Percentiles rank a stretch among this genome's conserved stretches.
Conservation (phyloP, 306 rosid genomes). For the Vachellia collinsii region DNA sequence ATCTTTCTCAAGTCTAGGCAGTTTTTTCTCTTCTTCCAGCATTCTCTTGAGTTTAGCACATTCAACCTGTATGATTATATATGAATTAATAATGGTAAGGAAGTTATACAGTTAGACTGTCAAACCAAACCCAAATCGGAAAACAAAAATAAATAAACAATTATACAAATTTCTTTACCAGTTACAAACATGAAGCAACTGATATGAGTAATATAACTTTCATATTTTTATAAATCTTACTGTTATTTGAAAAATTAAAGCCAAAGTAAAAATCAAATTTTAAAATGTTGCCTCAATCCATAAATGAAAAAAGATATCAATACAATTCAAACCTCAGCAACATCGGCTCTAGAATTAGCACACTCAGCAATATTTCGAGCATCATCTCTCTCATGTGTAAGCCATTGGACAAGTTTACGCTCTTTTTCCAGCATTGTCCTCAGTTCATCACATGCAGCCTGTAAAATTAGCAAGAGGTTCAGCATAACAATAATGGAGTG, state of each 20-base stretch:
- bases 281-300: neutral
- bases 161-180: neutral
- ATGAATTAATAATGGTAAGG: neutral
- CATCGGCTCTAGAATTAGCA: neutral
- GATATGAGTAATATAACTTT: neutral
- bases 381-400: neutral
- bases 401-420: slow-evolving; percentile 13
- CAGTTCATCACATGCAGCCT: neutral
- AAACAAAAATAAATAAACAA: neutral
- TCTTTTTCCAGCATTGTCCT: slow-evolving; percentile 12
- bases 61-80: neutral
- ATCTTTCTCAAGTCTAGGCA: neutral
- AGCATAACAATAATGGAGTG: neutral
- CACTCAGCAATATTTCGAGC: neutral
- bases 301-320: neutral
- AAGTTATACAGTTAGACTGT: neutral
- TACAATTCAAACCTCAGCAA: neutral
- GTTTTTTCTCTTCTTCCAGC: neutral
- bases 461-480: neutral
- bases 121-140: no score
- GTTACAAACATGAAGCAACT: neutral
- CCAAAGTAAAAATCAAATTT: neutral
- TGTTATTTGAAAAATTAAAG: neutral
- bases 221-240: neutral
- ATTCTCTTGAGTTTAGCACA: neutral